Conservation (phyloP, 2,329 filamentous ascomycete species). For the Phyllosticta paracitricarpa region DNA sequence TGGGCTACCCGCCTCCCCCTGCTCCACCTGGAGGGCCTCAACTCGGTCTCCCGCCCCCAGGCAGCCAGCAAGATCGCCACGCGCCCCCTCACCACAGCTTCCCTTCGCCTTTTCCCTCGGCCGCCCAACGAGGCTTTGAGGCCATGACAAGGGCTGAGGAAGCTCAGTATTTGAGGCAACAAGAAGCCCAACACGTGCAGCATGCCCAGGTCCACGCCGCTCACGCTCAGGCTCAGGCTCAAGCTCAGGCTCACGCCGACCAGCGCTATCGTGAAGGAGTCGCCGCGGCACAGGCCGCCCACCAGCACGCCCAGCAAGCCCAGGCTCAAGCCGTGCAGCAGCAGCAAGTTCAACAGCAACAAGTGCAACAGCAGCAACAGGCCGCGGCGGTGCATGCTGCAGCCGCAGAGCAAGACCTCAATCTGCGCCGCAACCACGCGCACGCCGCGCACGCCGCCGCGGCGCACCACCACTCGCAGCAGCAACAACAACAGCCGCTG, state of each 20-base stretch:
- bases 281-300: background rate
- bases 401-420: background rate
- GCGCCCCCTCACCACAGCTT: slow-evolving; percentile 1
- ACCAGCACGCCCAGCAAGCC: background rate
- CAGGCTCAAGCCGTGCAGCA: background rate
- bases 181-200: background rate
- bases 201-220: background rate
- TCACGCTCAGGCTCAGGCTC: slow-evolving; percentile 1
- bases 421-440: background rate
- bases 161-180: background rate
- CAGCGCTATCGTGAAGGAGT: slow-evolving; percentile 7
- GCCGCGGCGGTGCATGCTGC: background rate
- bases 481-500: background rate
- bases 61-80: background rate
- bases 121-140: slow-evolving; percentile 3
- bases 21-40: background rate
- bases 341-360: background rate
- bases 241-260: slow-evolving; percentile 4
- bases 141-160: slow-evolving; percentile 2
- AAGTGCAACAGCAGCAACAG: background rate
- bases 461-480: background rate
- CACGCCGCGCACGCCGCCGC: background rate
- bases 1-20: slow-evolving; percentile 6
- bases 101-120: background rate
- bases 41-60: background rate